A percentile compares a stretch with the other conserved stretches of the same genome.
Conservation (phyloP, 2,329 filamentous ascomycete species). For the Trichoderma aggressivum region DNA sequence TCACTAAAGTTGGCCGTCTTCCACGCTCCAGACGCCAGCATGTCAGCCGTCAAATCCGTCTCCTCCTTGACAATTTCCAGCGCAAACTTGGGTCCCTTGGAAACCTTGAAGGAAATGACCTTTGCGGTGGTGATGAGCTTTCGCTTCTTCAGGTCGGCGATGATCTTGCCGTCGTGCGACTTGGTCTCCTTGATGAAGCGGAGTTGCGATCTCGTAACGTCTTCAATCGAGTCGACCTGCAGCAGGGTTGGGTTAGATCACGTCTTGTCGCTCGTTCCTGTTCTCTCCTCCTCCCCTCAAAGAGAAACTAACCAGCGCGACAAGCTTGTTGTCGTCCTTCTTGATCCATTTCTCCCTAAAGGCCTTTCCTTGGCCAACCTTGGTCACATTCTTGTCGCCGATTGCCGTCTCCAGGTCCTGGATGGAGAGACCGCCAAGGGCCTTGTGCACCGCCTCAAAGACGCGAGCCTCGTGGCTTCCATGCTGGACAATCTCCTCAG, state of each 20-base stretch:
- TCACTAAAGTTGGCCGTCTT: constrained; percentile 78
- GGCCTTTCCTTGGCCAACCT: constrained; percentile 90
- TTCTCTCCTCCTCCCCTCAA: neutral
- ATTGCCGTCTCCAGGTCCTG: constrained; percentile 66
- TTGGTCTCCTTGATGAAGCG: constrained; percentile 67
- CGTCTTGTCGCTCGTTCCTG: neutral
- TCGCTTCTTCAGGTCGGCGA: constrained; percentile 84
- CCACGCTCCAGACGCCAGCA: constrained; percentile 85
- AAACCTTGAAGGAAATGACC: constrained; percentile 76
- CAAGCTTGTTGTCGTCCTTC: constrained; percentile 54
- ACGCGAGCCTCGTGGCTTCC: constrained; percentile 82
- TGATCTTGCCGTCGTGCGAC: constrained; percentile 69
- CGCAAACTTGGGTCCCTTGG: constrained; percentile 84
- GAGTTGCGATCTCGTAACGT: constrained; percentile 74
- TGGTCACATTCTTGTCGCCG: constrained; percentile 69
- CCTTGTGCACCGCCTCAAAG: constrained; percentile 68
- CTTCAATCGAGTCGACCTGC: constrained; percentile 69
- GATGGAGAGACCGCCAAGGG: constrained; percentile 78
- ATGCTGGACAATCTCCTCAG: constrained; percentile 66
- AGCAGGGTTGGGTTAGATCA: neutral
- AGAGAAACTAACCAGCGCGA: constrained; percentile 45
- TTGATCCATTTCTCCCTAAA: constrained; percentile 80
- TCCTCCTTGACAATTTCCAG: constrained; percentile 87
- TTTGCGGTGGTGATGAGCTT: constrained; percentile 85
- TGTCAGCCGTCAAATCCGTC: constrained; percentile 91